Evolutionary conservation across 148 eudicot genomes (phyloP).

Genomic region (Limonium bicolor): DNA sequence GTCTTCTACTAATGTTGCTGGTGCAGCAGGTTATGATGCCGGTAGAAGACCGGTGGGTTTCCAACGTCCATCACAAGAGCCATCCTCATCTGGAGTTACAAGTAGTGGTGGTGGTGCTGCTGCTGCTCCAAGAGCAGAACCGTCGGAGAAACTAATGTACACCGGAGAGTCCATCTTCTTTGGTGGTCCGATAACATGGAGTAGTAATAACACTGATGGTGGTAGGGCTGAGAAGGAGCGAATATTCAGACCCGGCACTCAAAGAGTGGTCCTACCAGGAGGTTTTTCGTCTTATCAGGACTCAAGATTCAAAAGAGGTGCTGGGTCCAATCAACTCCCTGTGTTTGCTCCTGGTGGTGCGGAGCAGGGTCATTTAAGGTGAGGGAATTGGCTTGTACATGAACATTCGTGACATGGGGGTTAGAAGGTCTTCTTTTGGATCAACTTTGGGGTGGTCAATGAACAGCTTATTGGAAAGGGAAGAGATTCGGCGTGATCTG

Average conservation of each 20-base stretch:
- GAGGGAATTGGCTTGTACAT: no score
- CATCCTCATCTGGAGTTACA: constrained; percentile 15
- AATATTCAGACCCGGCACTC: constrained; percentile 36
- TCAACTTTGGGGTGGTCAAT: no score
- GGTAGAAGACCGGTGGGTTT: constrained; percentile 12
- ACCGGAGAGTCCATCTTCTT: constrained; percentile 83
- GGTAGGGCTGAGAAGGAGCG: constrained; percentile 25
- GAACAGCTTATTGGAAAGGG: no score
- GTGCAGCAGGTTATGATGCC: constrained; percentile 15
- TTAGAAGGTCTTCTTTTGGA: no score
- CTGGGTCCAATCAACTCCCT: constrained; percentile 81
- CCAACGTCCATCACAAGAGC: constrained; percentile 22
- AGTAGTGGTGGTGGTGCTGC: no score
- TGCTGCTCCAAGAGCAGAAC: constrained; percentile 17
- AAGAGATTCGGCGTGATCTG: no score
- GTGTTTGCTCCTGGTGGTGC: constrained; percentile 57
- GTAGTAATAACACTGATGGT: constrained; percentile 21
- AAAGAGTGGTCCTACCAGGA: constrained; percentile 28
- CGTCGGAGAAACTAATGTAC: constrained; percentile 61
- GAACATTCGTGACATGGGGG: no score
- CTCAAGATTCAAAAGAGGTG: constrained; percentile 62
- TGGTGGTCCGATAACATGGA: constrained; percentile 72
- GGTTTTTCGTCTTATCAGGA: no score
- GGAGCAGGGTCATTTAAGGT: constrained; percentile 5
- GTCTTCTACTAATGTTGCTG: no score